A percentile compares a stretch with the other conserved stretches of the same genome.
Evolutionary conservation across 495 filamentous ascomycete genomes (phyloP).

Genomic region (Polyplosphaeria fusca): DNA sequence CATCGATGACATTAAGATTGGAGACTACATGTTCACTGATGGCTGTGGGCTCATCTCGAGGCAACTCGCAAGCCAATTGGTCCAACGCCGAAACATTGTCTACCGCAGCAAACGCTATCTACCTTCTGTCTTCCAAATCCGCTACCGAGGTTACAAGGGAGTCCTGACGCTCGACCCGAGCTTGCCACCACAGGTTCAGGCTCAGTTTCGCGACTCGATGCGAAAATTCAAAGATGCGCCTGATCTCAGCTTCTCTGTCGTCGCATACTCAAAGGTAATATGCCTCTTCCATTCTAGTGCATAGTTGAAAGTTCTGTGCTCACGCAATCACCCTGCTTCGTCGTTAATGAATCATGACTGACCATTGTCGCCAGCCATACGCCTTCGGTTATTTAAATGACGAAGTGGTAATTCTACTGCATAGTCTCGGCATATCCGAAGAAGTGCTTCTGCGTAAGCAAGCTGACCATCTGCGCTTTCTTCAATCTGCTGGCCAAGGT

Average conservation of each 20-base stretch:
- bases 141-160: slow-evolving; percentile 53
- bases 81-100: slow-evolving; percentile 39
- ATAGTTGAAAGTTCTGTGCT: too few relatives aligned
- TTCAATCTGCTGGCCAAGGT: slow-evolving; percentile 35
- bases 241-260: slow-evolving; percentile 48
- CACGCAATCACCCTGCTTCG: too few relatives aligned
- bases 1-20: slow-evolving; percentile 47
- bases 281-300: too few relatives aligned
- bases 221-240: slow-evolving; percentile 48
- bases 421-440: slow-evolving; percentile 45
- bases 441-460: slow-evolving; percentile 47
- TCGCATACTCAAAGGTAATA: slow-evolving; percentile 50
- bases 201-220: slow-evolving; percentile 53
- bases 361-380: slow-evolving; percentile 43
- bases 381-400: slow-evolving; percentile 51
- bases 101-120: slow-evolving; percentile 47
- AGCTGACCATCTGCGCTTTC: slow-evolving; percentile 44
- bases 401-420: slow-evolving; percentile 48
- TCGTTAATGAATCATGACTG: background rate
- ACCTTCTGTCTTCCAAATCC: slow-evolving; percentile 52
- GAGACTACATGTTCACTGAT: slow-evolving; percentile 51
- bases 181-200: slow-evolving; percentile 39
- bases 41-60: slow-evolving; percentile 50
- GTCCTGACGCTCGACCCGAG: slow-evolving; percentile 48
- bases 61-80: slow-evolving; percentile 41